Conservation (phyloP, 495 filamentous ascomycete genomes). For the Talaromyces liani region DNA sequence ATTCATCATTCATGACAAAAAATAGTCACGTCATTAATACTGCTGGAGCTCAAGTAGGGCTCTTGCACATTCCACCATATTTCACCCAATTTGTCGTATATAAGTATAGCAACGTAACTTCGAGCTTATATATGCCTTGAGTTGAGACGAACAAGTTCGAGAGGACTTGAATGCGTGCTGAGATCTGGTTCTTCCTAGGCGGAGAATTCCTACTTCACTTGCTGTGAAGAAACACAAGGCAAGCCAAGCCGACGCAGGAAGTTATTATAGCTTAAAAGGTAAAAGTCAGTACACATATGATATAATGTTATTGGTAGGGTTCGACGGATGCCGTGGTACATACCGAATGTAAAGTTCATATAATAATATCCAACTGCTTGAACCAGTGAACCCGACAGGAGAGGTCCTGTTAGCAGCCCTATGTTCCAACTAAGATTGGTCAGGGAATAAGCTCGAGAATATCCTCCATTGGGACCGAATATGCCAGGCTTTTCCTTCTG, state of each 20-base stretch:
- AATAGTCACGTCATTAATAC: too few species aligned
- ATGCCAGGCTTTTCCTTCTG: slow-evolving; percentile 19
- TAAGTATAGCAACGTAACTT: too few species aligned
- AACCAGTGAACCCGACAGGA: slow-evolving; percentile 25
- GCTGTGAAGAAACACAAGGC: slow-evolving; percentile 3
- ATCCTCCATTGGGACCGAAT: slow-evolving; percentile 28
- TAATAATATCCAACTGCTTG: slow-evolving; percentile 27
- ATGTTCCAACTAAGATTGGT: slow-evolving; percentile 27
- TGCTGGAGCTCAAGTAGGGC: too few species aligned
- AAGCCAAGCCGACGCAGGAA: background rate
- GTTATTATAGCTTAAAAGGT: background rate
- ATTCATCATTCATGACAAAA: too few species aligned
- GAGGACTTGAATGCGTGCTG: too few species aligned
- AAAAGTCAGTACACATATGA: background rate
- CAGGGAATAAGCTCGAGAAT: slow-evolving; percentile 29
- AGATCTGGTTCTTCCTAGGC: background rate
- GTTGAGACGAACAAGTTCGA: too few species aligned
- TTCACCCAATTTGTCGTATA: too few species aligned
- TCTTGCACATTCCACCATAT: too few species aligned
- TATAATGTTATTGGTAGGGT: background rate
- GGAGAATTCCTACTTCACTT: background rate
- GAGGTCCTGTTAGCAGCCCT: slow-evolving; percentile 27
- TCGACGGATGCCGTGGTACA: background rate
- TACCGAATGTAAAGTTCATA: slow-evolving; percentile 26
- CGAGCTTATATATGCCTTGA: too few species aligned